These are phyloP conservation scores for Ophiocordyceps polyrhachis-furcata DNA, from an alignment of 2,329 filamentous ascomycete species.

Conservation along the genomic window DNA sequence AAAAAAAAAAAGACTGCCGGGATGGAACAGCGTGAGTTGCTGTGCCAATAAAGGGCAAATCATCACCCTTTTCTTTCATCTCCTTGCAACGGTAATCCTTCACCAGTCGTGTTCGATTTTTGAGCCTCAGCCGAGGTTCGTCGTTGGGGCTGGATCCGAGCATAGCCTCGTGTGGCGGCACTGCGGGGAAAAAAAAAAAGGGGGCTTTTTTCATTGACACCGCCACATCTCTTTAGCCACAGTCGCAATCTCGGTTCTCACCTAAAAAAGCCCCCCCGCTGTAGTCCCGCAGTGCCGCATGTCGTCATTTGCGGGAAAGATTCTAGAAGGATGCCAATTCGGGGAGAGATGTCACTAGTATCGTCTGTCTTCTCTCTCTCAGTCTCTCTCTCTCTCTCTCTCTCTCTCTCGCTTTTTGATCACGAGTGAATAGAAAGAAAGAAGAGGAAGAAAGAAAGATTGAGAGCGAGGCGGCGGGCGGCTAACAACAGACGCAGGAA, in stretches of 20 bases:
- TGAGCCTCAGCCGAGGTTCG: background rate
- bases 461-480: too few species aligned
- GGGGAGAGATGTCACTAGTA: background rate
- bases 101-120: background rate
- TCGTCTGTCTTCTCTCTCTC: background rate
- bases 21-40: background rate
- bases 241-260: background rate
- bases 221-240: constrained; percentile 2
- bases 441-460: too few species aligned
- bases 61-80: background rate
- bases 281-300: background rate
- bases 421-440: too few species aligned
- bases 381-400: background rate
- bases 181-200: background rate
- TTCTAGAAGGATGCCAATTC: constrained; percentile 1
- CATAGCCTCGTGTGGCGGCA: background rate
- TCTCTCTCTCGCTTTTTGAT: background rate
- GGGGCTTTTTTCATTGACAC: background rate
- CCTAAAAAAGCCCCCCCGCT: background rate
- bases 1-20: background rate
- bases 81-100: background rate
- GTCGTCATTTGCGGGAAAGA: constrained; percentile 1
- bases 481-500: too few species aligned
- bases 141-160: background rate
- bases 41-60: background rate